phyloP scores from a whole-genome alignment of 208 protist species.

The Balamuthia mandrillaris region DNA sequence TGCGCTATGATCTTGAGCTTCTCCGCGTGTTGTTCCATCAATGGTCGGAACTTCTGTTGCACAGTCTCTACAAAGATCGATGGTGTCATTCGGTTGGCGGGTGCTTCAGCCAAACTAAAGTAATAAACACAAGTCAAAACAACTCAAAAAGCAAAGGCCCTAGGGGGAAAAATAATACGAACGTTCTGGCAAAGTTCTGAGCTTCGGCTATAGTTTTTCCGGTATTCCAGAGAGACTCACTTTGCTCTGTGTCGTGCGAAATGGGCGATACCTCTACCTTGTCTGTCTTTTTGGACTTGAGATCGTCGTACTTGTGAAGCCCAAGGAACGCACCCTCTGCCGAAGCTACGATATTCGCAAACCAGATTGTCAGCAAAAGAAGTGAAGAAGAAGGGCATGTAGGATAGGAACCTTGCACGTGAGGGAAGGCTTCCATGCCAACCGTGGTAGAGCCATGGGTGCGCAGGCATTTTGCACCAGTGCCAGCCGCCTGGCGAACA shows the following conservation, averaged over 20 bases:
- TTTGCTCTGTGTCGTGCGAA: neutral
- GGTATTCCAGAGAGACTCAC: neutral
- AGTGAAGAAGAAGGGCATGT: neutral
- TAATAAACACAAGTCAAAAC: neutral
- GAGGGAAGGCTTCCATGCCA: neutral
- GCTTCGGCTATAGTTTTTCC: slow-evolving; percentile 19
- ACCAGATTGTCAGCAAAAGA: neutral
- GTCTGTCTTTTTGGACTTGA: neutral
- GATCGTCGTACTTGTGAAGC: slow-evolving; percentile 14
- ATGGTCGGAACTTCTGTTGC: neutral
- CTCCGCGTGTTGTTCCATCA: neutral
- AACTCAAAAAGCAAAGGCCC: neutral
- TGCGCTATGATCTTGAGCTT: neutral
- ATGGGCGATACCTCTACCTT: neutral
- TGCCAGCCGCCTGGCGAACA: neutral
- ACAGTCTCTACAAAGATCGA: slow-evolving; percentile 5
- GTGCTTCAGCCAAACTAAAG: neutral
- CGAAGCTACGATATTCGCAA: neutral
- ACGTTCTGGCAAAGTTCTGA: slow-evolving; percentile 18
- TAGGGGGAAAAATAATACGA: neutral
- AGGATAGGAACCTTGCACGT: neutral
- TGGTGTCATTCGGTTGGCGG: slow-evolving; percentile 21
- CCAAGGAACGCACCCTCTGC: neutral
- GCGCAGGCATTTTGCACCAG: neutral
- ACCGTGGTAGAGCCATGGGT: neutral